phyloP scores from a whole-genome alignment of 2,329 filamentous ascomycete genomes.

The Simplicillium aogashimaense region DNA sequence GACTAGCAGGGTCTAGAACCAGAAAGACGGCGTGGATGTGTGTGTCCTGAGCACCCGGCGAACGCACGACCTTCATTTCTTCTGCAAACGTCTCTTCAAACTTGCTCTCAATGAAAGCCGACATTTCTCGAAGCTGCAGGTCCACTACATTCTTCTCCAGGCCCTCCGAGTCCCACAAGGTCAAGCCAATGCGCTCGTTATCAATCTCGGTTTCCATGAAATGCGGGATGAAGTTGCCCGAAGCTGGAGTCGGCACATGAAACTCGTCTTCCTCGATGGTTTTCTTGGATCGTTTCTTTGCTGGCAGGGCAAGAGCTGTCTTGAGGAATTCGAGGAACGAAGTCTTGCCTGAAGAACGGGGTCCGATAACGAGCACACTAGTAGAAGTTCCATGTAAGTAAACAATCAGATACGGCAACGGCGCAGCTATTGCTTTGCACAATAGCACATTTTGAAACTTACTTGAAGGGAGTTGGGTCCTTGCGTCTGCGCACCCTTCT shows the following conservation, averaged over 20 bases:
- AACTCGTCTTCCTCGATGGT: conserved; percentile 47
- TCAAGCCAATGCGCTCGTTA: conserved; percentile 80
- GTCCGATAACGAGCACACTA: conserved; percentile 85
- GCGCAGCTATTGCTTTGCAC: neutral
- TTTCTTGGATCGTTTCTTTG: conserved; percentile 59
- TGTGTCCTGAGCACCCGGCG: conserved; percentile 86
- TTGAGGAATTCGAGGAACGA: conserved; percentile 95
- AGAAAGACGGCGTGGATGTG: conserved; percentile 96
- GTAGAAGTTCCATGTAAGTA: conserved; percentile 7
- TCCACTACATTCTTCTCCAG: conserved; percentile 93
- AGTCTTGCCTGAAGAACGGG: conserved; percentile 82
- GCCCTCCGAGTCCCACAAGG: conserved; percentile 92
- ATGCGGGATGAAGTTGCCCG: conserved; percentile 71
- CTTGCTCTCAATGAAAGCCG: conserved; percentile 89
- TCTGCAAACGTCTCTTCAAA: conserved; percentile 97
- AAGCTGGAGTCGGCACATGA: conserved; percentile 38
- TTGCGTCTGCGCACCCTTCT: conserved; percentile 87
- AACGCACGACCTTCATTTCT: conserved; percentile 94
- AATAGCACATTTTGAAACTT: conserved; percentile 37
- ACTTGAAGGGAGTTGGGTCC: conserved; percentile 98
- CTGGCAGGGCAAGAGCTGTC: conserved; percentile 71
- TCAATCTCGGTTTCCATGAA: conserved; percentile 95
- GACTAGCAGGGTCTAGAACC: conserved; percentile 74
- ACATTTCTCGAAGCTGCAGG: conserved; percentile 85
- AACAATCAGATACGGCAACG: conserved; percentile 5